Percentiles rank a stretch among this genome's conserved stretches.
Evolutionary conservation across 345 rosid species (phyloP).

Genomic region (Streptanthus diversifolius): DNA sequence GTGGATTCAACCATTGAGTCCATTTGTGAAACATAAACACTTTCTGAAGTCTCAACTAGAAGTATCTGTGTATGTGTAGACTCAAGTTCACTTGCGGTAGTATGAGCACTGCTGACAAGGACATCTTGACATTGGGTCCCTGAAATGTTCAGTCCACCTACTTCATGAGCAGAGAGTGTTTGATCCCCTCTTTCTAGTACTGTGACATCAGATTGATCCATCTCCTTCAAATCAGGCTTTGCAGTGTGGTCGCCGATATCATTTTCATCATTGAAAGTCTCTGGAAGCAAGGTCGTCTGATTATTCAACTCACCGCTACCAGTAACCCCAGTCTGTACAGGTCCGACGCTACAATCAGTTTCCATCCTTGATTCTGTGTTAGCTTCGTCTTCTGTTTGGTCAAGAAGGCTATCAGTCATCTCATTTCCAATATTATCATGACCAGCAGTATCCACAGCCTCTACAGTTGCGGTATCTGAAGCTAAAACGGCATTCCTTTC

Average conservation of each 20-base stretch:
- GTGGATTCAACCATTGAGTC: slow-evolving; percentile 27
- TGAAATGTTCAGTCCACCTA: slow-evolving; percentile 24
- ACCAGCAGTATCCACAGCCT: slow-evolving; percentile 11
- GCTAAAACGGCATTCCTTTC: slow-evolving; percentile 33
- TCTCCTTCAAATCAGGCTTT: slow-evolving; percentile 17
- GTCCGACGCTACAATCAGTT: slow-evolving; percentile 25
- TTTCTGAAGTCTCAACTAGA: slow-evolving; percentile 25
- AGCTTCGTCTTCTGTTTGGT: slow-evolving; percentile 36
- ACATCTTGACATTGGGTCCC: slow-evolving; percentile 24
- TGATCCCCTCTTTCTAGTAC: slow-evolving; percentile 37
- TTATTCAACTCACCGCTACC: slow-evolving; percentile 31
- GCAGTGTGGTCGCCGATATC: slow-evolving; percentile 26
- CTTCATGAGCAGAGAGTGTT: slow-evolving; percentile 24
- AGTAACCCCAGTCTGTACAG: slow-evolving; percentile 26
- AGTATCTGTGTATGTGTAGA: slow-evolving; percentile 30
- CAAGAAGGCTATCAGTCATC: slow-evolving; percentile 7
- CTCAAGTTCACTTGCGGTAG: slow-evolving; percentile 25
- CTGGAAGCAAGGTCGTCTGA: slow-evolving; percentile 28
- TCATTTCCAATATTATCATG: not conserved
- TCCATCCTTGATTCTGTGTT: slow-evolving; percentile 39
- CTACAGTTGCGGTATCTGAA: slow-evolving; percentile 31
- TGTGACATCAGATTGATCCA: slow-evolving; percentile 35
- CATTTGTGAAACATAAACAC: slow-evolving; percentile 18
- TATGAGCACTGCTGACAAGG: slow-evolving; percentile 29
- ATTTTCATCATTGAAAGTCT: slow-evolving; percentile 14